phyloP scores from a whole-genome alignment of 2,329 filamentous ascomycete genomes.

The Penicillium sclerotiorum region DNA sequence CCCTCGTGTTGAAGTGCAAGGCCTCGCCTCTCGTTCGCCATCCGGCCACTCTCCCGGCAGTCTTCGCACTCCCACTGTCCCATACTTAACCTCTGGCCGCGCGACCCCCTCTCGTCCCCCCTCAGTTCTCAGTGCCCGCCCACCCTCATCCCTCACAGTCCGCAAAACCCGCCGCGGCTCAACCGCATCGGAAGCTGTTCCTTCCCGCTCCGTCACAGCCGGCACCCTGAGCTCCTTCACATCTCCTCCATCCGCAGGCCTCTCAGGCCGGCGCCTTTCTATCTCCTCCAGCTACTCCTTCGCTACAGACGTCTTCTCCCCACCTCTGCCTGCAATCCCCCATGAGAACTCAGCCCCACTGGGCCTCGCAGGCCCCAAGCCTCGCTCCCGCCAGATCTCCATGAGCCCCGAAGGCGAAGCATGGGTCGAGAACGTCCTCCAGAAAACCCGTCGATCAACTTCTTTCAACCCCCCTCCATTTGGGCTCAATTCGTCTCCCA shows the following conservation, averaged over 20 bases:
- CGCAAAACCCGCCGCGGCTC: conserved; percentile 42
- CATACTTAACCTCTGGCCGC: conserved; percentile 29
- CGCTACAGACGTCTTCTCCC: conserved; percentile 28
- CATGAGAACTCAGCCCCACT: conserved; percentile 41
- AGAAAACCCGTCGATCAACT: conserved; percentile 45
- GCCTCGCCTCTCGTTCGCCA: conserved; percentile 41
- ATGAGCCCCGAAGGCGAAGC: conserved; percentile 51
- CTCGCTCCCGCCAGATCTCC: conserved; percentile 40
- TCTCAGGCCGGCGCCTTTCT: conserved; percentile 35
- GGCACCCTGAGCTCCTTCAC: conserved; percentile 34
- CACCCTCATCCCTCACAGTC: conserved; percentile 42
- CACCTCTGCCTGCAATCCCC: conserved; percentile 21
- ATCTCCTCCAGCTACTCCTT: conserved; percentile 42
- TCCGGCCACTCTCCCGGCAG: conserved; percentile 32
- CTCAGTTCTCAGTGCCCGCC: conserved; percentile 40
- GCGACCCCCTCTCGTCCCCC: conserved; percentile 41
- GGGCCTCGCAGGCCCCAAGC: conserved; percentile 49
- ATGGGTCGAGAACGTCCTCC: conserved; percentile 51
- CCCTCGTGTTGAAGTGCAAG: conserved; percentile 58
- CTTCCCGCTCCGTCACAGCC: conserved; percentile 30
- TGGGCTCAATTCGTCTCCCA: conserved; percentile 21
- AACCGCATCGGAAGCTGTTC: conserved; percentile 35
- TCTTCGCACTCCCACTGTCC: conserved; percentile 22
- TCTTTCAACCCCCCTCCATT: conserved; percentile 33
- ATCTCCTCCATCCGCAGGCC: conserved; percentile 30